Evolutionary conservation across 2,329 filamentous ascomycete genomes (phyloP), one percentile per base, ranked within the genome.

Genomic region (Zalaria sp.): DNA sequence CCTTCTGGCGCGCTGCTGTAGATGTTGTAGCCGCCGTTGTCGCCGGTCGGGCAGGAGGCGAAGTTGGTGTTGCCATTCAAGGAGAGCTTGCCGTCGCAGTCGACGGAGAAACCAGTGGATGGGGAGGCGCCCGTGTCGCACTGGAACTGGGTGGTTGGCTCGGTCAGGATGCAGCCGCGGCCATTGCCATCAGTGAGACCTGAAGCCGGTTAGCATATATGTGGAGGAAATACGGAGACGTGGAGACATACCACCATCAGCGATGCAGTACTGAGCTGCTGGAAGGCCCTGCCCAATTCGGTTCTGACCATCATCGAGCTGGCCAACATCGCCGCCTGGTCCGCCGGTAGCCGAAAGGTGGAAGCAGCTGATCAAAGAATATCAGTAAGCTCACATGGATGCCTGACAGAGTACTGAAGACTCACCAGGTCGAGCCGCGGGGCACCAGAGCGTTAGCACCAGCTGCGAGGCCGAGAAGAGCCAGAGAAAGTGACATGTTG

Each of bases 111-210:
- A 27, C 76, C 77, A 28, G 65, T 53, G 25, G 64, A 67, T 6
- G 72, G 68, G 9, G 52, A 48, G 8, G 69, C 70, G 37, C 71
- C 70, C 18, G 52, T 48, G 48, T 82, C 77, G 50, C 79, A 81
- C 53, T 80, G 76, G 45, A 76, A 72, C 38, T 78, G 72, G 27
- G 65, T 68, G 1, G 74, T 76, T 0, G 71, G 68, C 34, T 68
- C 65, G 47, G 77, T 81, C 52, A 80, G 61, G 57, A 79, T 77
- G 53, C 79, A 82, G 18, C 77, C 76, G 43, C 73, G 66, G 36
- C 71, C 70, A 38, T 65, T 64, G 38, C 61, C 56, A 53, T 81
- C 78, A 11, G 64, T 71, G 46, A 83, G 67, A 5, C 47, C 53
- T 53, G 43, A 10, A 18, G 18, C 18, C 18, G 11, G 26, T 9